Percentiles rank a stretch among this genome's conserved stretches.
phyloP scores from a whole-genome alignment of 208 protist species.

The Crithidia thermophila region DNA sequence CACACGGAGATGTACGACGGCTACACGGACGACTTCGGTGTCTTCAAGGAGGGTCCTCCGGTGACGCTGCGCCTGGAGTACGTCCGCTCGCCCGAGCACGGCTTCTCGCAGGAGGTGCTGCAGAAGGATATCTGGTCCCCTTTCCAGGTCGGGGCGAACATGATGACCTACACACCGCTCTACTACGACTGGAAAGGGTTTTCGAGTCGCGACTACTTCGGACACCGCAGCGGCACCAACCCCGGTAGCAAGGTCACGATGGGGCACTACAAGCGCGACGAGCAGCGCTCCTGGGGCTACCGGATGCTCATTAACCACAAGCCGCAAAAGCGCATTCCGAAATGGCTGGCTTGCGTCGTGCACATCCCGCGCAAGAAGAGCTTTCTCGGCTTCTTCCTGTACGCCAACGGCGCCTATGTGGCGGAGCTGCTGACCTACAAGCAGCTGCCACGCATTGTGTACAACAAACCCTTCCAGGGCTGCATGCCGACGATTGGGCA shows the following conservation, averaged over 20 bases:
- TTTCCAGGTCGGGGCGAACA: conserved; percentile 86
- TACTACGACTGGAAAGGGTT: conserved; percentile 92
- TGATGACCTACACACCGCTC: conserved; percentile 90
- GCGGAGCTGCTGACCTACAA: conserved; percentile 93
- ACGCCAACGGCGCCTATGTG: conserved; percentile 92
- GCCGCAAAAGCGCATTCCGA: conserved; percentile 88
- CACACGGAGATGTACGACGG: conserved; percentile 94
- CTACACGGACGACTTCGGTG: conserved; percentile 93
- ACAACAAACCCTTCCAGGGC: conserved; percentile 89
- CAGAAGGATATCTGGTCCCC: conserved; percentile 93
- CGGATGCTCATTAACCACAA: conserved; percentile 90
- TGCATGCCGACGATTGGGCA: conserved; percentile 91
- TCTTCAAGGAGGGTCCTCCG: conserved; percentile 92
- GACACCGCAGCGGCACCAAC: conserved; percentile 89
- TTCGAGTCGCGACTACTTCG: conserved; percentile 89
- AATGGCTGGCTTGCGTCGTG: conserved; percentile 90
- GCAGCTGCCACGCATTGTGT: conserved; percentile 89
- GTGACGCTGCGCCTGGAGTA: conserved; percentile 90
- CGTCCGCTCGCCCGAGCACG: conserved; percentile 86
- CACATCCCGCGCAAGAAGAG: conserved; percentile 79
- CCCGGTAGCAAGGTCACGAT: conserved; percentile 84
- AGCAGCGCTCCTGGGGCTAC: conserved; percentile 77
- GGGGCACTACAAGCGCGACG: conserved; percentile 87
- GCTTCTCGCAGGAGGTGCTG: conserved; percentile 80
- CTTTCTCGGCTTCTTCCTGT: conserved; percentile 92